Conservation (phyloP, 108 stramenopile species). For the Fistulifera solaris region DNA sequence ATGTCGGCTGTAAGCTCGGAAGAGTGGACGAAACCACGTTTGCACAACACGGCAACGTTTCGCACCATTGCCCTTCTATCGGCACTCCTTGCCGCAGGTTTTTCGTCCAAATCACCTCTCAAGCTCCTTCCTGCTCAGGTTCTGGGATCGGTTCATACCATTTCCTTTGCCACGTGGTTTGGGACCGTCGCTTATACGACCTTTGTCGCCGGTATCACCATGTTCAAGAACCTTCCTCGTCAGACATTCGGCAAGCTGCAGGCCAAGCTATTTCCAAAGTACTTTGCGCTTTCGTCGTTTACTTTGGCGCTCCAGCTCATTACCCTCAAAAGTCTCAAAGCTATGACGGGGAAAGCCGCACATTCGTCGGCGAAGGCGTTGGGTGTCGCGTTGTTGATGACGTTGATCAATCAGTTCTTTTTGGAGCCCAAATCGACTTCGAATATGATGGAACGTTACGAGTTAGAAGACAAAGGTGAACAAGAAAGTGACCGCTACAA, state of each 20-base stretch:
- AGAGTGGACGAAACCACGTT: slow-evolving; percentile 22
- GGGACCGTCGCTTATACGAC: slow-evolving; percentile 63
- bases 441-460: slow-evolving; percentile 56
- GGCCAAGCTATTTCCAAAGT: slow-evolving; percentile 69
- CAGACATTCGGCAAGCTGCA: slow-evolving; percentile 76
- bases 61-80: slow-evolving; percentile 12
- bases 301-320: slow-evolving; percentile 41
- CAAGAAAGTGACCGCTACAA: slow-evolving; percentile 52
- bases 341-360: not conserved
- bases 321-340: not conserved
- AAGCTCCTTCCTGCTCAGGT: slow-evolving; percentile 21
- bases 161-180: slow-evolving; percentile 68
- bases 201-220: slow-evolving; percentile 70
- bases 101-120: not conserved
- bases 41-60: slow-evolving; percentile 18
- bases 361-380: slow-evolving; percentile 16
- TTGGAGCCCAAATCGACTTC: slow-evolving; percentile 53
- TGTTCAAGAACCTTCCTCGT: slow-evolving; percentile 79
- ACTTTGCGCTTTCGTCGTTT: slow-evolving; percentile 51
- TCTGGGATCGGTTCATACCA: slow-evolving; percentile 40
- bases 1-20: not conserved
- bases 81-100: slow-evolving; percentile 8
- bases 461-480: slow-evolving; percentile 36
- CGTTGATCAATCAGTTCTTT: slow-evolving; percentile 56
- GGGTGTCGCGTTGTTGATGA: slow-evolving; percentile 34